Evolutionary conservation across 2,329 filamentous ascomycete genomes (phyloP), one percentile per base, ranked within the genome.

Genomic region (Pseudogymnoascus sp.): DNA sequence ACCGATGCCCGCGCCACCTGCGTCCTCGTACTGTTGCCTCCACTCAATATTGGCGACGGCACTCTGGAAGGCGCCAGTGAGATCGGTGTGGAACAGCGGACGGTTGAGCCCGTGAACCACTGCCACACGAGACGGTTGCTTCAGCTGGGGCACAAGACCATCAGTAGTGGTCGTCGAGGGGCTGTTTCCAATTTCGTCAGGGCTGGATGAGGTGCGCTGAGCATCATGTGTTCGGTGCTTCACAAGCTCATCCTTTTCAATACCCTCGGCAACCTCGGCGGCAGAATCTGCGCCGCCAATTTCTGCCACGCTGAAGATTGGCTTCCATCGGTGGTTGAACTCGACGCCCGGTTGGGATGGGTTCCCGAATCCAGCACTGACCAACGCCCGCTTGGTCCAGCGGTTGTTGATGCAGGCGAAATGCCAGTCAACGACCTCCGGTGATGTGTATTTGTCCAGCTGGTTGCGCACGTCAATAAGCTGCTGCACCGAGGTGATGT

Each of bases 401-500:
- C 90, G 84, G 79, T 94, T 97, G 77, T 88, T 92, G 77, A 97
- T 89, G 75, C 87, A 89, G n/a, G 92, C 91, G 67, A 97, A 88
- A 75, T 97, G 94, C 92, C 93, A 97, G 73, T 97, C 91, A 4
- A 97, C 92, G 2, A 82, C 80, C 18, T 92, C 86, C 0, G 93
- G 93, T 0, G 88, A 75, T 0, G 91, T 84, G 72, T 96, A 96
- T 18, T 86, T 82, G 74, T 97, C 93, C 25, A 97, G 85, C 73
- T 97, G 92, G 74, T 96, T 96, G 70, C 93, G 90, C 0, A 97
- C 89, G 70, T 97, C 94, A 70, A 97, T 95, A 40, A 97, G 80
- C 69, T 91, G 88, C 76, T 97, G 94, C 1, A 97, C 84, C 0
- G 91, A 95, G 0, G 94, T 97, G 64, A 96, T 86, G 71, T 97